These are phyloP conservation scores for Bocquillonia castaneifolia DNA, from an alignment of 441 rosid genomes.

Conservation along the genomic window DNA sequence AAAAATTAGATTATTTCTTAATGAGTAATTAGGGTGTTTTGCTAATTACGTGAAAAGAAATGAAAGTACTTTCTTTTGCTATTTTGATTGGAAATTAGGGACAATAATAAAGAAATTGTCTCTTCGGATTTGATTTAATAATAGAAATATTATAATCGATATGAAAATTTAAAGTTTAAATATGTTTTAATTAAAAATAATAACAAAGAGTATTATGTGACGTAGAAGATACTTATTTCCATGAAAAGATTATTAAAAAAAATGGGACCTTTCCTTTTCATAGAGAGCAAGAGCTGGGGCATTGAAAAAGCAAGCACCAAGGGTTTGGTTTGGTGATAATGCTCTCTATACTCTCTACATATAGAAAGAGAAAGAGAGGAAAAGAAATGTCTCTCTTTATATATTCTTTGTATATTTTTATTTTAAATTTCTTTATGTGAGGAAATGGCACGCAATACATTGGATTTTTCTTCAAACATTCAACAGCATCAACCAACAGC, in stretches of 20 bases:
- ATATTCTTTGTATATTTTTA: slow-evolving; percentile 1
- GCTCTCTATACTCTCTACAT: slow-evolving; percentile 9
- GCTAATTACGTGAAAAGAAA: no score
- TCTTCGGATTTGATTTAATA: no score
- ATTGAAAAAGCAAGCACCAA: slow-evolving; percentile 31
- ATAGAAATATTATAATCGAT: no score
- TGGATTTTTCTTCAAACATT: slow-evolving; percentile 36
- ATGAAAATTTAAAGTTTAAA: no score
- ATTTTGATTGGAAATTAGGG: slow-evolving; percentile 12
- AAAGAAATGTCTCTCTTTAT: slow-evolving; percentile 5
- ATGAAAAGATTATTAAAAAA: background rate
- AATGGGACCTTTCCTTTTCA: slow-evolving; percentile 7
- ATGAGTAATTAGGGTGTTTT: no score
- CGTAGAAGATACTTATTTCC: background rate
- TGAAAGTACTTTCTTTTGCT: background rate
- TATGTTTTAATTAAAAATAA: no score
- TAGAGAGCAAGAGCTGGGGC: slow-evolving; percentile 19
- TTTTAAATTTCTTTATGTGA: slow-evolving; percentile 4
- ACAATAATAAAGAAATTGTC: background rate
- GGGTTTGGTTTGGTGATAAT: slow-evolving; percentile 31
- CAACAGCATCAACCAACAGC: slow-evolving; percentile 36
- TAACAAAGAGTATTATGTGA: no score
- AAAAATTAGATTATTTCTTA: no score
- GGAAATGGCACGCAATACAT: slow-evolving; percentile 28
- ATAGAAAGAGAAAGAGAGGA: slow-evolving; percentile 15